Base-by-base conservation (phyloP, 2,329 filamentous ascomycete species). In the Endocalyx cinctus region DNA sequence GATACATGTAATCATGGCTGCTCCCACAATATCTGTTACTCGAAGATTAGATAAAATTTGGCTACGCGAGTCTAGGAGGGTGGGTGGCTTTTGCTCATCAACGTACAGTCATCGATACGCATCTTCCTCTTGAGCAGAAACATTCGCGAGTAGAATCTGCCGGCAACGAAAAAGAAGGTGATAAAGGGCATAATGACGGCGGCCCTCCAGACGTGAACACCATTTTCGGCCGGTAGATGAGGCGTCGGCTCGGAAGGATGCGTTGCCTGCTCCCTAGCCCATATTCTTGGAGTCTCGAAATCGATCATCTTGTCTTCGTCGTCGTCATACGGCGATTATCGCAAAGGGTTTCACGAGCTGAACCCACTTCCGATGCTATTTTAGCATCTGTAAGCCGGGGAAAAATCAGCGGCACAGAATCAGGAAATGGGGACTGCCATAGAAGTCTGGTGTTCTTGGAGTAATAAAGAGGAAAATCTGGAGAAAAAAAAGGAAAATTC, bases 131-230 rank as follows among this genome's bases (percentile, higher is more conserved):
- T 34, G 15, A 51, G 28, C 22, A 54, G 31, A 25, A 39, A 43
- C 5, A 39, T 22, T 28, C 51, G 42, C n/a, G 48, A 48, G 27
- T 54, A 54, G 27, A 54, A 53, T 29, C 48, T 46, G 11, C 43
- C 43, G 5, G 37, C 38, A 12, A 54, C 47, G 35, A 55, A 54
- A 16, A 41, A 30, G 36, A 50, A 50, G 10, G 45, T 53, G 29
- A 55, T 47, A 33, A 52, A 44, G 7, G 51, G 51, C 41, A 53
- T 48, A 14, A 48, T 29, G 28, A 55, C 38, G 5, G 51, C 52
- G 13, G 51, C 35, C 31, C 47, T 46, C 44, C 42, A 48, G 17
- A 55, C 48, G 27, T 54, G 45, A 16, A 51, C 33, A 19, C 52
- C 52, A 40, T 48, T 52, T 29, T 52, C 52, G 17, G 51, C 51